A percentile compares a stretch with the other conserved stretches of the same genome.
These are phyloP conservation scores for Mucor mucedo DNA, from an alignment of 371 early-diverging fungal species.

Conservation along the genomic window DNA sequence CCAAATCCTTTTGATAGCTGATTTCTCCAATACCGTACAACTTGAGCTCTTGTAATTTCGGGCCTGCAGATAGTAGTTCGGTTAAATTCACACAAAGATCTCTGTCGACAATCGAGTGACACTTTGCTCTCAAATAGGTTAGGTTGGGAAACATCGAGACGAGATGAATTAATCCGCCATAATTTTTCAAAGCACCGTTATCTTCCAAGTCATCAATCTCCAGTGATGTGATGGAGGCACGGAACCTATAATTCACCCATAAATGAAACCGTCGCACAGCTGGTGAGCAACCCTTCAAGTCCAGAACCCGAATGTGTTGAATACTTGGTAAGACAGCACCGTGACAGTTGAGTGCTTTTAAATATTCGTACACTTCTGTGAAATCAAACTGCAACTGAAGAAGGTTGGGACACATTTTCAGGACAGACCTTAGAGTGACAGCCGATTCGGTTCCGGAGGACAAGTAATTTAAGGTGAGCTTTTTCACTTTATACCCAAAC, in stretches of 20 bases:
- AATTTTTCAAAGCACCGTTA: constrained; percentile 9
- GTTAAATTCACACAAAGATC: neutral
- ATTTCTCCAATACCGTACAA: constrained; percentile 8
- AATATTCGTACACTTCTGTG: constrained; percentile 9
- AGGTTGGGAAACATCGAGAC: constrained; percentile 2
- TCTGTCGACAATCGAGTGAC: neutral
- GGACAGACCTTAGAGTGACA: neutral
- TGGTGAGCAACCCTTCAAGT: neutral
- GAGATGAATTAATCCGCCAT: constrained; percentile 5
- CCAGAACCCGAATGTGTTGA: constrained; percentile 4
- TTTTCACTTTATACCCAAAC: neutral
- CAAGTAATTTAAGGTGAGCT: neutral
- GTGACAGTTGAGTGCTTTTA: constrained; percentile 3
- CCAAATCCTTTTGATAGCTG: neutral
- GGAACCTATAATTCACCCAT: constrained; percentile 13
- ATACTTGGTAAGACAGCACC: constrained; percentile 3
- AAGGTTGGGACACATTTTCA: constrained; percentile 9
- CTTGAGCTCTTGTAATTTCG: neutral
- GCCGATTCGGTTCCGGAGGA: neutral
- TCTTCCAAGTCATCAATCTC: constrained; percentile 7
- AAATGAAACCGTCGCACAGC: constrained; percentile 13
- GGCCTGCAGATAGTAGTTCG: neutral
- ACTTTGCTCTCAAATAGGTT: constrained; percentile 7
- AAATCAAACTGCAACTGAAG: constrained; percentile 5
- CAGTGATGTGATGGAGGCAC: constrained; percentile 6